Evolutionary conservation across 345 rosid genomes (phyloP).

Genomic region (Hibiscus trionum): DNA sequence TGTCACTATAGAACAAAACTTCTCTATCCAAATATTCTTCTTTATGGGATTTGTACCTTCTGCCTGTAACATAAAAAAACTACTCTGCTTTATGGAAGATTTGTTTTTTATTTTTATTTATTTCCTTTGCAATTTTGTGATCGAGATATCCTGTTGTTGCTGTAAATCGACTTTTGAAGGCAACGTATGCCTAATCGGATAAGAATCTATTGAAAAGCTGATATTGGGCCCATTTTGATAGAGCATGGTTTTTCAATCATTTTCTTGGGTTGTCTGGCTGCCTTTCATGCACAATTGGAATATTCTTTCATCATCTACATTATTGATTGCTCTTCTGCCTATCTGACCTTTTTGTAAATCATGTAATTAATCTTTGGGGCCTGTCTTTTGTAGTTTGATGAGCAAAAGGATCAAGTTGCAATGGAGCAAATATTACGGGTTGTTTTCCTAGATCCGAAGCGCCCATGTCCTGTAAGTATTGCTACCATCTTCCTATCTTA

Average conservation of each 20-base stretch:
- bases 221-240: background rate
- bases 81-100: background rate
- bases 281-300: background rate
- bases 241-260: background rate
- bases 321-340: slow-evolving; percentile 8
- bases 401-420: slow-evolving; percentile 77
- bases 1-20: slow-evolving; percentile 2
- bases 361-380: background rate
- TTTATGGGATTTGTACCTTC: background rate
- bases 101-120: background rate
- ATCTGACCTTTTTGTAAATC: background rate
- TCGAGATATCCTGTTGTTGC: background rate
- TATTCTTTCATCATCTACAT: background rate
- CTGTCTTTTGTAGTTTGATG: slow-evolving; percentile 67
- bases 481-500: background rate
- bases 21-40: background rate
- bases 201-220: background rate
- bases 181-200: background rate
- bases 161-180: slow-evolving; percentile 2
- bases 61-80: background rate
- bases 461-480: slow-evolving; percentile 68
- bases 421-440: slow-evolving; percentile 80
- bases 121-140: background rate
- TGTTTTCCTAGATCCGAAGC: slow-evolving; percentile 71
- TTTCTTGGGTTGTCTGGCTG: background rate